Evolutionary conservation across 768 basidiomycete species (phyloP).

Genomic region (Amanita rimosa): DNA sequence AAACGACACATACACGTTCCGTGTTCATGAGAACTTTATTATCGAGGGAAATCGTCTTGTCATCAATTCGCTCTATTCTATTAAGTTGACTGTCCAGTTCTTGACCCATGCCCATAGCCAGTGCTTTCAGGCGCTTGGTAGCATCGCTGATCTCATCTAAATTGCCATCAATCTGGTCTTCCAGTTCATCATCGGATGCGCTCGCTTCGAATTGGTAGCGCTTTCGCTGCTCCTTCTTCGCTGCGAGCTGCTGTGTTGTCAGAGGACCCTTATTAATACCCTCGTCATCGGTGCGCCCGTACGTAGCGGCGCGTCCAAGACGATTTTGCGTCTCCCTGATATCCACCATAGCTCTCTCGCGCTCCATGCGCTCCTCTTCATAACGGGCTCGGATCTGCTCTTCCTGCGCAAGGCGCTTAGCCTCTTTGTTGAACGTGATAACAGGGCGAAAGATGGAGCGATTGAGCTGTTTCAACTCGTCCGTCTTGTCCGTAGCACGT

Average conservation of each 20-base stretch:
- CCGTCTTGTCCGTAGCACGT: slow-evolving; percentile 87
- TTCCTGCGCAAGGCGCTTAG: slow-evolving; percentile 81
- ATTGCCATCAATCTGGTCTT: slow-evolving; percentile 90
- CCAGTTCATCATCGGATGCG: slow-evolving; percentile 86
- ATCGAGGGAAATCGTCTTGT: slow-evolving; percentile 71
- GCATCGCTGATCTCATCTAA: slow-evolving; percentile 76
- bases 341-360: slow-evolving; percentile 79
- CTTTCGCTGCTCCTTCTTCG: slow-evolving; percentile 59
- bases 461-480: slow-evolving; percentile 90
- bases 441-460: slow-evolving; percentile 90
- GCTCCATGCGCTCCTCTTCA: slow-evolving; percentile 73
- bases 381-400: slow-evolving; percentile 76
- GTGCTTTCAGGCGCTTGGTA: slow-evolving; percentile 65
- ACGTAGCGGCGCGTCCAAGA: slow-evolving; percentile 62
- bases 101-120: slow-evolving; percentile 75
- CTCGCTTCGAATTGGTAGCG: slow-evolving; percentile 89
- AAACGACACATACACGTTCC: slow-evolving; percentile 46
- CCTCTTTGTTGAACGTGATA: slow-evolving; percentile 87
- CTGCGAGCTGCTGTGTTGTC: slow-evolving; percentile 39
- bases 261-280: slow-evolving; percentile 31
- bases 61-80: slow-evolving; percentile 64
- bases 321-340: slow-evolving; percentile 82
- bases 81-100: slow-evolving; percentile 84
- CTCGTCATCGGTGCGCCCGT: slow-evolving; percentile 41
- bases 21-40: slow-evolving; percentile 73